These are phyloP conservation scores for Brassica napus DNA, from an alignment of 345 rosid species.

Conservation along the genomic window DNA sequence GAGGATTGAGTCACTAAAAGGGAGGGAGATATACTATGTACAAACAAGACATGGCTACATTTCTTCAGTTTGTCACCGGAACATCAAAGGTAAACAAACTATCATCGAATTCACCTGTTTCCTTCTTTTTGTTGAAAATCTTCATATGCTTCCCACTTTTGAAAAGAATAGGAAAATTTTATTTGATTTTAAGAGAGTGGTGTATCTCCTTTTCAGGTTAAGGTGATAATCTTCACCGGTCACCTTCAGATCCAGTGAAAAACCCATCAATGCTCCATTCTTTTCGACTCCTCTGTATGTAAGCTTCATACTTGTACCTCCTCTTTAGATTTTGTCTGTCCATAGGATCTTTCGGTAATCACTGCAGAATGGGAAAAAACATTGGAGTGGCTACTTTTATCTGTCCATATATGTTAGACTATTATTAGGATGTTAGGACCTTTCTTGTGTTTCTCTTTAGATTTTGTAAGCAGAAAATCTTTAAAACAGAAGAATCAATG, in stretches of 20 bases:
- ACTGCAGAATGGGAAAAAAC: conserved; percentile 25
- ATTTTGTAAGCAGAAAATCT: conserved; percentile 36
- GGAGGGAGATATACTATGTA: not conserved
- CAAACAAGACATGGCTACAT: conserved; percentile 94
- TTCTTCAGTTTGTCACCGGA: conserved; percentile 93
- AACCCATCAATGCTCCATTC: conserved; percentile 6
- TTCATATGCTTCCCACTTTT: too few species aligned
- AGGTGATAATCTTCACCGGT: too few species aligned
- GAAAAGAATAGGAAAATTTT: too few species aligned
- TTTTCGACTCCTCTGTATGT: conserved; percentile 32
- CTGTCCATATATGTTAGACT: conserved; percentile 33
- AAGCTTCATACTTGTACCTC: not conserved
- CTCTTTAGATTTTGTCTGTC: too few species aligned
- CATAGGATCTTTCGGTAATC: conserved; percentile 8
- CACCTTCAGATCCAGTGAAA: not conserved
- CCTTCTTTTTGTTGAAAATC: not conserved
- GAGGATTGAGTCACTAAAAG: conserved; percentile 20
- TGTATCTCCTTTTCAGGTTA: too few species aligned
- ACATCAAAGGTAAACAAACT: conserved; percentile 72
- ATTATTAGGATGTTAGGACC: not conserved
- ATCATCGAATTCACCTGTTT: not conserved
- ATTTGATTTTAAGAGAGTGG: too few species aligned
- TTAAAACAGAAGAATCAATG: not conserved
- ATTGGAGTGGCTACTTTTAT: conserved; percentile 29
- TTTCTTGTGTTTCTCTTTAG: conserved; percentile 1